These are phyloP conservation scores for Aristolochia fimbriata DNA, from an alignment of 164 flowering plant genomes.

Conservation along the genomic window DNA sequence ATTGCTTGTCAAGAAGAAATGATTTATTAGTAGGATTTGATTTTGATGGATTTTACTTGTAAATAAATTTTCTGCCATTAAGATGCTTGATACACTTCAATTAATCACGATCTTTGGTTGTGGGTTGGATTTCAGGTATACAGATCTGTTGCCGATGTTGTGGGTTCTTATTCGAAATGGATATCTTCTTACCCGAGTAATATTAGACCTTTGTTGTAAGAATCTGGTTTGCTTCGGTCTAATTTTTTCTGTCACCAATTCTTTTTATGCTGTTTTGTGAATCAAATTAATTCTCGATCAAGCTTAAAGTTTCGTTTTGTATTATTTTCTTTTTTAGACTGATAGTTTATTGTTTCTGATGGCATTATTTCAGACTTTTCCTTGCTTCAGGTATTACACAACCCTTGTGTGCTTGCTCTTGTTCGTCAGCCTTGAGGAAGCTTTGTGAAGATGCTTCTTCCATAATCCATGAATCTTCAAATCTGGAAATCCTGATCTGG, in stretches of 20 bases:
- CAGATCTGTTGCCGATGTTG: slow-evolving; percentile 72
- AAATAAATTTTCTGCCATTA: background rate
- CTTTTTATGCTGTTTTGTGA: background rate
- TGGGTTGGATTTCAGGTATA: slow-evolving; percentile 41
- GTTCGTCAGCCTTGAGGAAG: slow-evolving; percentile 79
- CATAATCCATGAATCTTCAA: slow-evolving; percentile 54
- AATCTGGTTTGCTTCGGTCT: slow-evolving; percentile 2
- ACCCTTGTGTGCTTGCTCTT: slow-evolving; percentile 55
- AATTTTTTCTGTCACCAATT: background rate
- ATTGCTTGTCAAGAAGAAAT: too few species aligned
- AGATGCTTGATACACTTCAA: background rate
- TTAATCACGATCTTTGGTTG: background rate
- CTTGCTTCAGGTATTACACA: slow-evolving; percentile 75
- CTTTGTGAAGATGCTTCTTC: slow-evolving; percentile 83
- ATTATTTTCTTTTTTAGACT: background rate
- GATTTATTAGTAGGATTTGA: too few species aligned
- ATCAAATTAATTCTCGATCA: background rate
- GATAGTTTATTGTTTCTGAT: slow-evolving; percentile 15
- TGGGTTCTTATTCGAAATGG: slow-evolving; percentile 87
- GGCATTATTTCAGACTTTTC: slow-evolving; percentile 60
- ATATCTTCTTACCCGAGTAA: slow-evolving; percentile 44
- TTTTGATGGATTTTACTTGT: slow-evolving; percentile 2
- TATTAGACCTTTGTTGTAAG: slow-evolving; percentile 62
- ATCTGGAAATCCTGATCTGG: slow-evolving; percentile 81
- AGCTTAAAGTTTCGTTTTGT: background rate